Conservation (phyloP, 805 yeast species). For the Naumovozyma dairenensis region DNA sequence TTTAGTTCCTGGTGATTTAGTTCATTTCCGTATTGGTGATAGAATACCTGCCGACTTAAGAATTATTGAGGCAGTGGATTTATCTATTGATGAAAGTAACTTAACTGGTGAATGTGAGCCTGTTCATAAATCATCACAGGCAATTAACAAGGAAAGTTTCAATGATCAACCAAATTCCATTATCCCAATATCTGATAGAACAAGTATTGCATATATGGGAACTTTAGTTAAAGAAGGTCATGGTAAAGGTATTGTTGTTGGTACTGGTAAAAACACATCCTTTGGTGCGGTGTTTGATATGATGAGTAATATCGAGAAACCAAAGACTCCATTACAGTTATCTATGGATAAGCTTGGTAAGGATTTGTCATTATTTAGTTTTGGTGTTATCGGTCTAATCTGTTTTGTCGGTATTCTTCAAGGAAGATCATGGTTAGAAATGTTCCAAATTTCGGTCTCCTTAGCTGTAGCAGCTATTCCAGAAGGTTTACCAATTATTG, state of each 20-base stretch:
- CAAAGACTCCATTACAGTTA: slow-evolving; percentile 91
- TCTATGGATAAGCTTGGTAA: slow-evolving; percentile 95
- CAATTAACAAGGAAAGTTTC: slow-evolving; percentile 27
- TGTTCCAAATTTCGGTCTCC: slow-evolving; percentile 96
- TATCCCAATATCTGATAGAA: slow-evolving; percentile 58
- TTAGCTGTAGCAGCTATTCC: slow-evolving; percentile 99
- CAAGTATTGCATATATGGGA: slow-evolving; percentile 89
- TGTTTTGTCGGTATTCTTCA: slow-evolving; percentile 83
- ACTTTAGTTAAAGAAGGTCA: slow-evolving; percentile 94
- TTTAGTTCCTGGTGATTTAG: slow-evolving; percentile 93
- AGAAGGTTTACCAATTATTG: slow-evolving; percentile 96
- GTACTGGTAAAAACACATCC: slow-evolving; percentile 82
- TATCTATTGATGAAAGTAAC: slow-evolving; percentile 85
- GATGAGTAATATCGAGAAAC: slow-evolving; percentile 93
- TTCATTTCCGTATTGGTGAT: slow-evolving; percentile 85
- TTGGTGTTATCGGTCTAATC: slow-evolving; percentile 81
- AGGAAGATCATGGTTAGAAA: slow-evolving; percentile 92
- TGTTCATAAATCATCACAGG: slow-evolving; percentile 51
- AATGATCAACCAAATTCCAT: slow-evolving; percentile 26
- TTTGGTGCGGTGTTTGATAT: slow-evolving; percentile 91
- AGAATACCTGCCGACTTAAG: slow-evolving; percentile 94
- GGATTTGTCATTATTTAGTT: slow-evolving; percentile 76
- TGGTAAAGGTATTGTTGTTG: slow-evolving; percentile 87
- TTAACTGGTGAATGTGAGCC: slow-evolving; percentile 94
- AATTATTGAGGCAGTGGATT: slow-evolving; percentile 64